phyloP scores from a whole-genome alignment of 805 yeast genomes.

The Candida boidinii region DNA sequence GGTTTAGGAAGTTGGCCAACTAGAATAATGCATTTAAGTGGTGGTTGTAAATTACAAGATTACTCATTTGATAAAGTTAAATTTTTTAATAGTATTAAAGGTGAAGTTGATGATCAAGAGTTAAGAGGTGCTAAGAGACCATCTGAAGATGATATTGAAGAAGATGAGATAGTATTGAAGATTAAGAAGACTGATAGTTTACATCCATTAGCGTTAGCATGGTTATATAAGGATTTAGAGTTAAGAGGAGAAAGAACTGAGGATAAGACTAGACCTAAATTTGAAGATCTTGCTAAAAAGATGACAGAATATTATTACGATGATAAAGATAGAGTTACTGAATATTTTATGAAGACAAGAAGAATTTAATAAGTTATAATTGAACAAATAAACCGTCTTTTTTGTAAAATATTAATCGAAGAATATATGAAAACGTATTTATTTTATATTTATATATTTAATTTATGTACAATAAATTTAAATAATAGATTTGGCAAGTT shows the following conservation, averaged over 20 bases:
- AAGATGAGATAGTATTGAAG: conserved; percentile 15
- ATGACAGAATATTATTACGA: conserved; percentile 32
- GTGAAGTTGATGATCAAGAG: conserved; percentile 8
- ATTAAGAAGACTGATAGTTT: conserved; percentile 42
- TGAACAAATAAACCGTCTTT: too few species aligned
- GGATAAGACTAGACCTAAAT: conserved; percentile 35
- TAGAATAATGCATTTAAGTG: conserved; percentile 64
- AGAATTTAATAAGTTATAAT: conserved; percentile 7
- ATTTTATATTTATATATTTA: neutral
- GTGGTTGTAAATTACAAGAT: conserved; percentile 45
- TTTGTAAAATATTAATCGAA: too few species aligned
- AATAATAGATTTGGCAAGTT: too few species aligned
- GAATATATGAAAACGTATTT: too few species aligned
- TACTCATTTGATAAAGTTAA: conserved; percentile 17
- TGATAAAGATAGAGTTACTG: conserved; percentile 34
- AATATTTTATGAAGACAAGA: conserved; percentile 46
- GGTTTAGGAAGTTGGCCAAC: conserved; percentile 93
- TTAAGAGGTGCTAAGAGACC: conserved; percentile 2
- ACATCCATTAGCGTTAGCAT: conserved; percentile 65
- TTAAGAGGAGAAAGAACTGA: conserved; percentile 49
- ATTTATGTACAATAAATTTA: neutral
- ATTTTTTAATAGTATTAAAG: conserved; percentile 7
- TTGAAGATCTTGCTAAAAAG: conserved; percentile 44
- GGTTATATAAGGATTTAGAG: conserved; percentile 49
- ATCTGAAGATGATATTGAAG: conserved; percentile 15